Conservation (phyloP, 306 rosid genomes). For the Vachellia collinsii region DNA sequence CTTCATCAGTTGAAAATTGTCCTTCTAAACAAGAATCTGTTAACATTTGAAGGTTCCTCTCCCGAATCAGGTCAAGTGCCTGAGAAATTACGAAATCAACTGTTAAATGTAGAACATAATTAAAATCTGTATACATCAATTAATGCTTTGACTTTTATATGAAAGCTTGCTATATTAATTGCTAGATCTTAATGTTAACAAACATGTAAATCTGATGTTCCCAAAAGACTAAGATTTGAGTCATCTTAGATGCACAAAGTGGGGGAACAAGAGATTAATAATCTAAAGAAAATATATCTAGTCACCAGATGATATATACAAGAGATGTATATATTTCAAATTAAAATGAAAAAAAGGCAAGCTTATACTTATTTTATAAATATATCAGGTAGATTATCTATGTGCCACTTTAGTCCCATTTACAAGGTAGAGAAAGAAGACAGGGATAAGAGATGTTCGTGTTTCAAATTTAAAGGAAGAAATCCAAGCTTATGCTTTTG, state of each 20-base stretch:
- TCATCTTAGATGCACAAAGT: not conserved
- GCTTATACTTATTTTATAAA: not conserved
- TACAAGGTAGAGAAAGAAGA: too few relatives aligned
- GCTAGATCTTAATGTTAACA: not conserved
- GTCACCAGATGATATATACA: not conserved
- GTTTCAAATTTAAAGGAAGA: too few relatives aligned
- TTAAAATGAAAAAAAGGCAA: not conserved
- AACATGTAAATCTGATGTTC: not conserved
- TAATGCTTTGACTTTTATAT: not conserved
- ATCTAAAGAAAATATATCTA: not conserved
- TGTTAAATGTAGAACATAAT: constrained; percentile 34
- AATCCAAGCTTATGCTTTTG: not conserved
- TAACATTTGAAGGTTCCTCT: constrained; percentile 77
- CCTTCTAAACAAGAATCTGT: constrained; percentile 96
- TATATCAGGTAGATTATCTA: not conserved
- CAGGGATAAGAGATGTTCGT: too few relatives aligned
- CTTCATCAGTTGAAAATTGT: constrained; percentile 85
- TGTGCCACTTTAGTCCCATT: not conserved
- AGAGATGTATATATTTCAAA: not conserved
- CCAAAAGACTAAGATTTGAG: constrained; percentile 4
- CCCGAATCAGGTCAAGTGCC: constrained; percentile 97
- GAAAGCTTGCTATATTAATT: not conserved
- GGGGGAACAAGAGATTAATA: not conserved
- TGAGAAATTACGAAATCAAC: constrained; percentile 39
- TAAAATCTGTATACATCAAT: constrained; percentile 16